Evolutionary conservation across 352 stramenopile species (phyloP), one percentile per base, ranked within the genome.

Genomic region (Globisporangium sylvaticum): DNA sequence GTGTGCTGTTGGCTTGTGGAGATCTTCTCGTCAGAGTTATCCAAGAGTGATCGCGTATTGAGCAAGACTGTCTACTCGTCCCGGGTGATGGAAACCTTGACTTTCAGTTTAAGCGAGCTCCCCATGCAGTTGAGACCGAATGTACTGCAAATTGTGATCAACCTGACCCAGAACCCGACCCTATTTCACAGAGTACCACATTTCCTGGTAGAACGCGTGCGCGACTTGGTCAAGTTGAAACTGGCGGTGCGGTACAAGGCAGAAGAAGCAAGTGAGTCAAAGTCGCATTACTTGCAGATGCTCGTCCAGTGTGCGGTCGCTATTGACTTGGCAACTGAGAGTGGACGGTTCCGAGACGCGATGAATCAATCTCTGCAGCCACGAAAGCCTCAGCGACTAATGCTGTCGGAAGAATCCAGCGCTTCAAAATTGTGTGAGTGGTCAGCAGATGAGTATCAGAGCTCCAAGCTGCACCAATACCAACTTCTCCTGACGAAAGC

Each of bases 281-380:
- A 92, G 44, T 91, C 82, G 14, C 68, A 78, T 1, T 89, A 89
- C 50, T 61, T 92, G 15, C 84, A 92, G 34, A 65, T 52, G 25
- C 66, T 94, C 3, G 67, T 89, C 0, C 76, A 94, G 44, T 90
- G 82, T 50, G 70, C 81, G 10, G 22, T 92, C 25, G 69, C 78
- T 24, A 32, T 92, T 12, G 83, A 92, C 64, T 52, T 91, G 18
- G 79, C 79, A 4, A 73, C 83, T 9, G 86, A 94, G 58, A 79
- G 72, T 24, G 54, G 61, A 8, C 27, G 39, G 4, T 70, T 70
- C 14, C n/a, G 31, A 29, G n/a, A 25, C 0, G 3, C 25, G 5
- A n/a, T 59, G 7, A 24, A 8, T 61, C 25, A 24, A 34, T n/a
- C 58, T 1, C 10, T 22, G 15, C 25, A 59, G 14, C 15, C 57